Conservation (phyloP, 768 basidiomycete species). For the Trichaptum fuscoviolaceum region DNA sequence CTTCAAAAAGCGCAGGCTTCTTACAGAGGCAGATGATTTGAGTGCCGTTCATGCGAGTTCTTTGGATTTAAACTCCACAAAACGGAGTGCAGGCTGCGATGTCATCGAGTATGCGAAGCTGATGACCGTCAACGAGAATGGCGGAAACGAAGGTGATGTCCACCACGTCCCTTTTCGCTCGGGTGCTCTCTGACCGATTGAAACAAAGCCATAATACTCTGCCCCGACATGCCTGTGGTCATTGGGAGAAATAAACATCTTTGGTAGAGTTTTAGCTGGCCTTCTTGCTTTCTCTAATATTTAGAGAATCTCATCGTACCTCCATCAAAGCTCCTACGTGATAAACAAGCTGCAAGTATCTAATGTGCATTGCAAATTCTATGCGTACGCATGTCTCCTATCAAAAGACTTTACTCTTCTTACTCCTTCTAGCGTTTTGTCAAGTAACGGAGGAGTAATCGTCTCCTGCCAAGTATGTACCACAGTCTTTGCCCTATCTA, state of each 20-base stretch:
- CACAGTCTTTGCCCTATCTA: not conserved
- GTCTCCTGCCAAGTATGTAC: constrained; percentile 68
- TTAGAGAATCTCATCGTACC: constrained; percentile 1
- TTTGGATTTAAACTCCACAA: not conserved
- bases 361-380: constrained; percentile 68
- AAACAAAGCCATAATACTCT: constrained; percentile 50
- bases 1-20: not conserved
- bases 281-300: not conserved
- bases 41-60: not conserved
- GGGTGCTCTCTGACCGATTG: not conserved
- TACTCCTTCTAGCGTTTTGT: constrained; percentile 46
- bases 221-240: constrained; percentile 54
- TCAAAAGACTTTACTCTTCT: constrained; percentile 4
- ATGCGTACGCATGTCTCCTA: constrained; percentile 49
- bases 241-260: constrained; percentile 68
- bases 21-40: not conserved
- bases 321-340: constrained; percentile 45
- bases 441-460: constrained; percentile 66
- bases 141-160: constrained; percentile 57
- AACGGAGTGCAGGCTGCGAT: not conserved
- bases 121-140: constrained; percentile 33
- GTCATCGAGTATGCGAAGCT: constrained; percentile 6
- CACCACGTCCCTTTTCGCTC: not conserved
- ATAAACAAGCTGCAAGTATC: constrained; percentile 61
- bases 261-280: constrained; percentile 40